Conservation (phyloP, 2,329 filamentous ascomycete species). For the Paraphoma sp. region DNA sequence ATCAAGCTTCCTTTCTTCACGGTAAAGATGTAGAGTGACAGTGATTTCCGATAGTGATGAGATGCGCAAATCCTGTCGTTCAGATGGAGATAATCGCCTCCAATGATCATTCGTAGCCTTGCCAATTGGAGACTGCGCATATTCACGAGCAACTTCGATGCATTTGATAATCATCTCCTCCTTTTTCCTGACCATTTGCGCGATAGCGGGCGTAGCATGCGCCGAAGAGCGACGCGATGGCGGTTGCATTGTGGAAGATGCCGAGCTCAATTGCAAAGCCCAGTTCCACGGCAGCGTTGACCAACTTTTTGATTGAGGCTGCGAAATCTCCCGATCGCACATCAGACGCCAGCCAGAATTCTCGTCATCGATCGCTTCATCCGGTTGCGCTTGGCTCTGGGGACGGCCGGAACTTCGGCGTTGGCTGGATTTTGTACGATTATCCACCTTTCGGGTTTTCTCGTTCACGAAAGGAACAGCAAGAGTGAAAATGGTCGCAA, state of each 20-base stretch:
- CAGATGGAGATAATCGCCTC: constrained; percentile 59
- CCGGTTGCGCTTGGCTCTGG: constrained; percentile 29
- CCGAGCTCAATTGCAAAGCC: constrained; percentile 37
- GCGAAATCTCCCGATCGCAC: constrained; percentile 38
- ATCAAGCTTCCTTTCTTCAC: constrained; percentile 87
- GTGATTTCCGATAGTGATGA: constrained; percentile 72
- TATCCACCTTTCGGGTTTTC: constrained; percentile 26
- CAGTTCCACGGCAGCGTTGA: constrained; percentile 43
- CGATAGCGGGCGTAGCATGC: constrained; percentile 20
- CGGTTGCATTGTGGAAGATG: constrained; percentile 29
- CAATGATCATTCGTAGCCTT: constrained; percentile 57
- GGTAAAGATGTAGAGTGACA: constrained; percentile 79
- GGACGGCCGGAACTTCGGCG: constrained; percentile 32
- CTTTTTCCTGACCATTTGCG: constrained; percentile 37
- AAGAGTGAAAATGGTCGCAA: constrained; percentile 49
- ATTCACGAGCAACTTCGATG: constrained; percentile 43
- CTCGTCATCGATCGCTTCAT: constrained; percentile 30
- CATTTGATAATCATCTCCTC: constrained; percentile 33
- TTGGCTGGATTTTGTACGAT: constrained; percentile 24
- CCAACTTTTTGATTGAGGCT: constrained; percentile 38
- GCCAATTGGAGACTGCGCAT: constrained; percentile 42
- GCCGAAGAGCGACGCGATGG: constrained; percentile 25
- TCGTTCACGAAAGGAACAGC: constrained; percentile 45
- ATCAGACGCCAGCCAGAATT: constrained; percentile 42
- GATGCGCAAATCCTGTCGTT: constrained; percentile 48